Base-by-base conservation (phyloP, 192 early-diverging fungal species). In the Radiomyces spectabilis region DNA sequence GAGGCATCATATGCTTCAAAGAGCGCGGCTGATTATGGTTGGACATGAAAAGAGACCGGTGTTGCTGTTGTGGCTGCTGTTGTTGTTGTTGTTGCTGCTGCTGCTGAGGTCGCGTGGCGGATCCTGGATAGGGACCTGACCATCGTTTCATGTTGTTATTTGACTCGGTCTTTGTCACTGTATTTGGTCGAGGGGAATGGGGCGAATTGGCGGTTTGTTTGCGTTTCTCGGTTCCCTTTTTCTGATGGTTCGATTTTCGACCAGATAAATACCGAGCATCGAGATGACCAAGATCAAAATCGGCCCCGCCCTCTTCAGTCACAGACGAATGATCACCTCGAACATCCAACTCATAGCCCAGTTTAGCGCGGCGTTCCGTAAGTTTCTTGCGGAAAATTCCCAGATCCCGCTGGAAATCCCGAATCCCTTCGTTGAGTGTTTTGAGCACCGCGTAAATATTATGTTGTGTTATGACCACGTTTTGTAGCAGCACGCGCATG, bases 401-500 rank as follows among this genome's bases (percentile, higher is more conserved):
- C 24, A 79, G 51, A 9, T 60, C 59, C 5, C 63, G 25, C 37
- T 75, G 63, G 62, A 79, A 82, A 19, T 52, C 54, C 15, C 53
- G 41, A 0, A 82, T 42, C 10, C 75, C 68, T 6, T 57, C 26
- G 7, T 63, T 53, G 21, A 82, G 50, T 9, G 61, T 60, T 21
- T 54, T 61, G 9, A 82, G 29, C 3, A 82, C 65, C 10, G 55
- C 27, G 1, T 18, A 26, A 4, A 73, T 37, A 35, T 77, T 77
- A n/a, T 47, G 25, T 29, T 38, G 26, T 2, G 61, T 75, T 7
- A 82, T 57, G 19, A 61, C 29, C 6, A 73, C 59, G 55, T 76
- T 71, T 46, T 79, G 70, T n/a, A 82, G 41, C 1, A 82, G 40
- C 6, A 79, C 75, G 12, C 69, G 64, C 75, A 82, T 71, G 5